Evolutionary conservation across 2,329 filamentous ascomycete species (phyloP), one percentile per base, ranked within the genome.

Genomic region (Aspergillus hortae): DNA sequence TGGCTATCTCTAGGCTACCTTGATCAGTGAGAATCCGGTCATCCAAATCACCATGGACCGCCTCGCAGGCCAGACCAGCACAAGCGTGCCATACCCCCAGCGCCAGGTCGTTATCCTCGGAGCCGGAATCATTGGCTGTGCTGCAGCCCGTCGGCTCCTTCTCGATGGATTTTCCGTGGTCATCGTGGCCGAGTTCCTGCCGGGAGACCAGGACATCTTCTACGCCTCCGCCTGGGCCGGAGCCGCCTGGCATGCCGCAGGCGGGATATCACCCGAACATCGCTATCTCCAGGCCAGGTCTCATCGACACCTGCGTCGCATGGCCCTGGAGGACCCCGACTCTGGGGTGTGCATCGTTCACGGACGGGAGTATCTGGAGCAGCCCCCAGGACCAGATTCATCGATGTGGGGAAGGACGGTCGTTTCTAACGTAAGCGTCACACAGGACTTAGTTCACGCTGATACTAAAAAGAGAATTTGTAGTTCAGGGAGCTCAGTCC

Each of bases 141-240:
- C 70, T 3, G 55, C 69, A 2, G 69, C 70, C 6, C 61, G 63
- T 19, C 68, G 70, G 51, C 58, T 73, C 9, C 56, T 73, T 4
- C 57, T 61, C n/a, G 60, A 61, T 25, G 70, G 70, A 2, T 72
- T 72, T 36, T 56, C 61, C 5, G 69, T 72, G 5, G 58, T 62
- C 4, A 33, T 72, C 27, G 67, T 72, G 4, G 69, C 67, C 1
- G 68, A 72, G 49, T 71, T 65, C 51, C 56, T 72, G 6, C 69
- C 69, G 0, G 69, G 69, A 9, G 69, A 72, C 44, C 60, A 70
- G 47, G 61, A 62, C 48, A 68, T 71, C 14, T 57, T 61, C 36
- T 72, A 72, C 53, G 69, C 69, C 15, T 72, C 69, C 4, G 69
- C 69, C 12, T 72, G 69, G 69, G 69, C 68, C 10, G 69, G 69